A percentile compares a stretch with the other conserved stretches of the same genome.
phyloP scores from a whole-genome alignment of 306 rosid genomes.

The Gynostemma pentaphyllum region DNA sequence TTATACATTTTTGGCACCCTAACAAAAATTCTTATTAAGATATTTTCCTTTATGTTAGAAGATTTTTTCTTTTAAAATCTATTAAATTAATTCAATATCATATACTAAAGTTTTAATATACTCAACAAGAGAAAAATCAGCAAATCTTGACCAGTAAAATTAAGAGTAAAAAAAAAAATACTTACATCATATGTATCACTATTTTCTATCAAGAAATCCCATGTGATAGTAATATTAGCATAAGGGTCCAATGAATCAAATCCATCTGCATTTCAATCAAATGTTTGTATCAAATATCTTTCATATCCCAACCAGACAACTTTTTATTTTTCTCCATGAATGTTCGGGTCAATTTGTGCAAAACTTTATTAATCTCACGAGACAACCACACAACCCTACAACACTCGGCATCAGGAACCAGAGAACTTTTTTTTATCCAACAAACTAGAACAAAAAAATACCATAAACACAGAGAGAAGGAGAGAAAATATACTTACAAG shows the following conservation, averaged over 20 bases:
- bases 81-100: not conserved
- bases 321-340: no score
- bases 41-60: no score
- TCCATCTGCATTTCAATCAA: conserved; percentile 47
- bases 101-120: no score
- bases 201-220: conserved; percentile 50
- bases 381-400: no score
- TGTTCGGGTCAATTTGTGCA: no score
- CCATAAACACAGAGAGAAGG: not conserved
- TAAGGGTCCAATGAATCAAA: conserved; percentile 59
- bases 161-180: not conserved
- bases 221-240: conserved; percentile 48
- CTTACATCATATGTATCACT: conserved; percentile 36
- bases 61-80: no score
- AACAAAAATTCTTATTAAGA: no score
- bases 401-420: no score
- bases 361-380: no score
- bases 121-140: not conserved
- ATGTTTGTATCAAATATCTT: not conserved
- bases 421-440: not conserved
- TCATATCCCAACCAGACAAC: not conserved
- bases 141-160: not conserved
- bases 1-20: no score
- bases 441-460: not conserved
- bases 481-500: conserved; percentile 43